Evolutionary conservation across 495 filamentous ascomycete species (phyloP), one percentile per base, ranked within the genome.

Genomic region (Glonium stellatum): DNA sequence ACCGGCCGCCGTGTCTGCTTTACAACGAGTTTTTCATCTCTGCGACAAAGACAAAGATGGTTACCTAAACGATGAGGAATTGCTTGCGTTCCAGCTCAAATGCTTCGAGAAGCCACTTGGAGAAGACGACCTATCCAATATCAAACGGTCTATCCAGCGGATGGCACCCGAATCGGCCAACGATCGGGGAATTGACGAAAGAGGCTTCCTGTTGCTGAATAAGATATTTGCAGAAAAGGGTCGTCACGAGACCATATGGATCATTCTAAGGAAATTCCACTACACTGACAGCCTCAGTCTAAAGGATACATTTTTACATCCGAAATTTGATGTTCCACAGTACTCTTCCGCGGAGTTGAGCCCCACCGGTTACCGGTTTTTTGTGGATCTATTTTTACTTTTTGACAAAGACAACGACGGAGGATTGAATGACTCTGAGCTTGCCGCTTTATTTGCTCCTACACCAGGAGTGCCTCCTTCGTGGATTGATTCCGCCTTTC

Each of bases 331-430:
- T 8, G 88, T 98, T 1, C 92, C 95, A 0, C 84, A 88, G 21
- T 92, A 86, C 66, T 84, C 90, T 0, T 96, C 91, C 23, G 93
- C 93, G 8, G 93, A 98, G 73, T 82, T 98, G 8, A 96, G 90
- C 53, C 95, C 95, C 1, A 84, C 90, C 23, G 93, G 93, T 5
- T 98, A 98, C 69, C 84, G 93, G 22, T 98, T 97, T 74, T 97
- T 98, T 65, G 91, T 97, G 67, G 93, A 97, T 69, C 79, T 97
- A 0, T 98, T 98, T 75, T 78, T 97, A 42, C 77, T 92, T 1
- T 95, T 93, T 52, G 93, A 98, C 68, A 92, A 95, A 73, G 95
- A 97, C 68, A 97, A 96, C 68, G 95, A 97, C 70, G 93, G 93
- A 8, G 93, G 93, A 1, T 74, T 98, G 63, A 96, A 92, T 64